Evolutionary conservation across 768 basidiomycete species (phyloP).

Genomic region (Naganishia kalamii): DNA sequence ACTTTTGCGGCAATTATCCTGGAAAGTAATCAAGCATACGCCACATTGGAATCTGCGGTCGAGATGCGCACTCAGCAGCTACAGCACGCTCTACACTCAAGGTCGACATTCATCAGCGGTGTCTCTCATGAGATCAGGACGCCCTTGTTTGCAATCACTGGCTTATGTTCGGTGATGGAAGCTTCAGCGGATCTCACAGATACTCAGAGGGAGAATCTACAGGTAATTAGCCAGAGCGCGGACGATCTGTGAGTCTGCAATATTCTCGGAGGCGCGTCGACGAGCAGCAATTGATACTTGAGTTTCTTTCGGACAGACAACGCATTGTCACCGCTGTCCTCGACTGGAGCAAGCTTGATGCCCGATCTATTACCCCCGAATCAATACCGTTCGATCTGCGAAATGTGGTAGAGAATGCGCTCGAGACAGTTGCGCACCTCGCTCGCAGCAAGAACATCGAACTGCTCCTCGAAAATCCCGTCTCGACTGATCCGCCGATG

Average conservation of each 20-base stretch:
- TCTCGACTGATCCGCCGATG: constrained; percentile 29
- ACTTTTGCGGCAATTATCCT: constrained; percentile 21
- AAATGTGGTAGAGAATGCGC: constrained; percentile 31
- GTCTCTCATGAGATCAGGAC: constrained; percentile 39
- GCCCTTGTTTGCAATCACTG: constrained; percentile 32
- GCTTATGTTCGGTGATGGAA: constrained; percentile 37
- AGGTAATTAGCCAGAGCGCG: constrained; percentile 30
- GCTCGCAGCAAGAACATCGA: constrained; percentile 36
- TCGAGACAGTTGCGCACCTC: constrained; percentile 32
- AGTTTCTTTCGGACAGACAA: constrained; percentile 1
- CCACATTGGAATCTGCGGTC: constrained; percentile 17
- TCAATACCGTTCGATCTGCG: constrained; percentile 36
- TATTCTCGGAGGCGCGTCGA: neutral
- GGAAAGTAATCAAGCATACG: constrained; percentile 2
- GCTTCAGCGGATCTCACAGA: constrained; percentile 31
- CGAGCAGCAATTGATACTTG: no score
- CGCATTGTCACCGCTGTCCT: constrained; percentile 39
- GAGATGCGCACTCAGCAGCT: constrained; percentile 20
- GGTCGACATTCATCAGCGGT: constrained; percentile 21
- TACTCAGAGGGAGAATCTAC: constrained; percentile 34
- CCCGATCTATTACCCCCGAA: constrained; percentile 33
- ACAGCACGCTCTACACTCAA: constrained; percentile 12
- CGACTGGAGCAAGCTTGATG: constrained; percentile 27
- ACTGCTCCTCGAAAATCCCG: constrained; percentile 29
- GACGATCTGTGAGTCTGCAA: constrained; percentile 27